Conservation (phyloP, 2,329 filamentous ascomycete genomes). For the Anisogramma anomala region DNA sequence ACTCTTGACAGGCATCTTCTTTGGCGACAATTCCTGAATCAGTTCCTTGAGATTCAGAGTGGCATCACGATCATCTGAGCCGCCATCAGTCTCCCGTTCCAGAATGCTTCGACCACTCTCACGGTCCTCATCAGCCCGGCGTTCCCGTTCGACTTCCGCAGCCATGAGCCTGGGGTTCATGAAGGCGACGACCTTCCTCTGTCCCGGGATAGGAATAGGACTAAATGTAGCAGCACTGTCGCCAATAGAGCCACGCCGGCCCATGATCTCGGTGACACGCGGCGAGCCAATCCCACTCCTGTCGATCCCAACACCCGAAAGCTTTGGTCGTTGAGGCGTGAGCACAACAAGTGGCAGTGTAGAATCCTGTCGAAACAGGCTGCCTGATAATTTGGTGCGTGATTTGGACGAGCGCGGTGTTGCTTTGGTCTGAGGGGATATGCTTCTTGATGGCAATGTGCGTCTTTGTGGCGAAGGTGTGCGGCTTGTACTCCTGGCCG, state of each 20-base stretch:
- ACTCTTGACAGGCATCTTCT: conserved; percentile 53
- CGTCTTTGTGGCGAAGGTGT: conserved; percentile 21
- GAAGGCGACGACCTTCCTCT: conserved; percentile 45
- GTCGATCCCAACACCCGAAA: conserved; percentile 60
- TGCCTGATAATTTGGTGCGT: conserved; percentile 24
- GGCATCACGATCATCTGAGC: conserved; percentile 44
- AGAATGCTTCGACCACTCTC: conserved; percentile 48
- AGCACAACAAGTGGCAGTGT: conserved; percentile 51
- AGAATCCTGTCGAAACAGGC: conserved; percentile 43
- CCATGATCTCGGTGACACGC: conserved; percentile 57
- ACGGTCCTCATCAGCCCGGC: conserved; percentile 46
- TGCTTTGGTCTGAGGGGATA: conserved; percentile 6
- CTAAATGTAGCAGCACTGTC: conserved; percentile 54
- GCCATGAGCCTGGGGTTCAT: conserved; percentile 53
- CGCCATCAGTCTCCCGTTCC: conserved; percentile 39
- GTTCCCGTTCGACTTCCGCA: conserved; percentile 51
- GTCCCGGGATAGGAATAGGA: conserved; percentile 32
- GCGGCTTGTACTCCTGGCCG: conserved; percentile 5
- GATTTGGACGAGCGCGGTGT: conserved; percentile 21
- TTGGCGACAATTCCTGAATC: conserved; percentile 67
- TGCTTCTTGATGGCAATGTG: neutral
- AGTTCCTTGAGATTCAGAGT: conserved; percentile 62
- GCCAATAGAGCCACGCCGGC: conserved; percentile 59
- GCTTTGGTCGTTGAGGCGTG: conserved; percentile 46
- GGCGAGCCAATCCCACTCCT: conserved; percentile 64